Conservation (phyloP, 441 rosid genomes). For the Croton laevigatus region DNA sequence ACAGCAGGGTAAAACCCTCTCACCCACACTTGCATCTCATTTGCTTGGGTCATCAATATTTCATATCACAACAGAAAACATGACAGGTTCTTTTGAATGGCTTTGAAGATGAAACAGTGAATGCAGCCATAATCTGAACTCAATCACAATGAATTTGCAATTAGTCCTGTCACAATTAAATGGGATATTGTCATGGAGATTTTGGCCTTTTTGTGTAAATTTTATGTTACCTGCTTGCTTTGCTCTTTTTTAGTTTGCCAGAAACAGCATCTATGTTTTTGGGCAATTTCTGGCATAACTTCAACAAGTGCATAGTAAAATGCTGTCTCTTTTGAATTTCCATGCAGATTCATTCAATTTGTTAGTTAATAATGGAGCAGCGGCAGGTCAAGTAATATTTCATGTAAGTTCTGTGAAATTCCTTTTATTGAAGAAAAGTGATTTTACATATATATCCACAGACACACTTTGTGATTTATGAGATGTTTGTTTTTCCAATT, state of each 20-base stretch:
- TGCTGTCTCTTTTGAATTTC: slow-evolving; percentile 4
- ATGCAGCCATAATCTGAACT: not conserved
- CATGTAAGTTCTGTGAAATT: slow-evolving; percentile 50
- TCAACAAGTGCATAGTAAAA: not conserved
- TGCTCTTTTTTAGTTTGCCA: slow-evolving; percentile 1
- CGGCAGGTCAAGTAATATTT: slow-evolving; percentile 96
- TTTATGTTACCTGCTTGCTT: not conserved
- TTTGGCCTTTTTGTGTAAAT: not conserved
- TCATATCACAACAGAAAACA: not conserved
- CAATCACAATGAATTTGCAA: not conserved
- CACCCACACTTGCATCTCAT: not conserved
- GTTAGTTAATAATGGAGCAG: slow-evolving; percentile 83
- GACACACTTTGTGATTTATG: not conserved
- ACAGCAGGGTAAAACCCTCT: not conserved
- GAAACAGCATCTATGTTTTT: not conserved
- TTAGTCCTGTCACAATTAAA: not conserved
- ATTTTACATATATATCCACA: not conserved
- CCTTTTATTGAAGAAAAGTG: not conserved
- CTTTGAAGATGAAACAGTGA: not conserved
- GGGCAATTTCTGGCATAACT: not conserved
- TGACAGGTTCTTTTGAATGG: not conserved
- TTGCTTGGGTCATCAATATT: not conserved
- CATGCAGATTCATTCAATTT: slow-evolving; percentile 91
- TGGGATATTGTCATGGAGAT: not conserved
- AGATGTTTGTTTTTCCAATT: not conserved